Conservation (phyloP, 345 rosid species). For the rapeseed (Brassica napus) region Da-Ae NC_063434.1:8809001-8809500, state of each 20-base stretch:
- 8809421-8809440: constrained; percentile 67
- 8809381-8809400: constrained; percentile 39
- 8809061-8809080: constrained; percentile 13
- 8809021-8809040: constrained; percentile 17
- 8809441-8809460: neutral
- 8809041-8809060: constrained; percentile 19
- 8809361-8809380: constrained; percentile 42
- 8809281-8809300: neutral
- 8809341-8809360: constrained; percentile 42
- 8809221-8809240: constrained; percentile 90
- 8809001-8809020: constrained; percentile 15
- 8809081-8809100: constrained; percentile 31
- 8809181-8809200: constrained; percentile 65
- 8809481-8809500: constrained; percentile 10
- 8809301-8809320: constrained; percentile 1
- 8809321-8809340: constrained; percentile 8
- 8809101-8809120: constrained; percentile 29
- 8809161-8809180: neutral
- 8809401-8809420: constrained; percentile 43
- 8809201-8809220: constrained; percentile 55
- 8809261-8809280: constrained; percentile 62
- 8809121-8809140: neutral
- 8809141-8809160: neutral
- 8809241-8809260: constrained; percentile 96
- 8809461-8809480: constrained; percentile 5